Evolutionary conservation across 2,329 filamentous ascomycete species (phyloP), one percentile per base, ranked within the genome.

Genomic region (Fusarium marasasianum): DNA sequence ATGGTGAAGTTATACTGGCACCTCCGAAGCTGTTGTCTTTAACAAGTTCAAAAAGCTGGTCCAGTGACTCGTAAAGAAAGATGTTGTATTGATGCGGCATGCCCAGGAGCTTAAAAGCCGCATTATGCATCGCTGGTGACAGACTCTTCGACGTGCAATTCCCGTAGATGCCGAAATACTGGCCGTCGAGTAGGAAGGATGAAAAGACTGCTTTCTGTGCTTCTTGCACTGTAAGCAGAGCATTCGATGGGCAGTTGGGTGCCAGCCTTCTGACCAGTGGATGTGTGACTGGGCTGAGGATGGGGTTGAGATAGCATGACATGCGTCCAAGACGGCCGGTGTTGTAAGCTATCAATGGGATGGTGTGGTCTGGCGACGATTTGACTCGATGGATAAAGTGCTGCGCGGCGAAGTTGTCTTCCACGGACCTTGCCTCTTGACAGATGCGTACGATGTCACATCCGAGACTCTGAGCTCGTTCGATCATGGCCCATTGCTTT

Each of bases 271-370:
- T 35, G 5, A 61, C 9, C 3, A 68, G 29, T 2, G 37, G 45
- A 12, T 68, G 65, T 8, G 63, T 68, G 1, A 68, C 63, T 1
- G 65, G 65, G 14, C 63, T 68, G 3, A 68, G 45, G 5, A 68
- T 43, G 0, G 63, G 40, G 18, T 68, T 68, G 2, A 48, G 33
- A 22, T 53, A 68, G 6, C 65, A 53, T 0, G 63, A 68, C 26
- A 67, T 67, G 0, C 65, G 63, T 4, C 63, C 63, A 29, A 61
- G 24, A 5, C 43, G 29, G 5, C 65, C 65, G 2, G 54, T 68
- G 2, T 68, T 68, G 8, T 67, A 68, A 1, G 65, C 65, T 33
- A 67, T 47, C 0, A 68, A 12, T 1, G 54, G 63, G 2, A 67
- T 67, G 8, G 6, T 24, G 5, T 26, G 29, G 5, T 38, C 5